These are phyloP conservation scores for Ceraceosorus guamensis DNA, from an alignment of 1,284 basidiomycete genomes.

Conservation along the genomic window DNA sequence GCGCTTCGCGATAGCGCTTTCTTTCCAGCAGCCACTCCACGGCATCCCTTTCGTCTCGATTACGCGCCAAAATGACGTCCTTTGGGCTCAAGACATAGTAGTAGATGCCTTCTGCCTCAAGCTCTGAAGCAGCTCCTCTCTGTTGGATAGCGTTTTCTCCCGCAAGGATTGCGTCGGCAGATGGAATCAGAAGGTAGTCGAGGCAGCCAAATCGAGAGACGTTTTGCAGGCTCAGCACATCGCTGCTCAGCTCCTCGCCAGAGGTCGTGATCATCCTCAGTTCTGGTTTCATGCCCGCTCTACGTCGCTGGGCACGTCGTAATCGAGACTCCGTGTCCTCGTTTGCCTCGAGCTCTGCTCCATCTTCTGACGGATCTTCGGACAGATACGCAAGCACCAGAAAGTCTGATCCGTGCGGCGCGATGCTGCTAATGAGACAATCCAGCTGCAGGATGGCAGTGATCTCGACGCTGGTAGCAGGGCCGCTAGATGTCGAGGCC, in stretches of 20 bases:
- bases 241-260: slow-evolving; percentile 81
- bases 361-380: slow-evolving; percentile 33
- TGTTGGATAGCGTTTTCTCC: background rate
- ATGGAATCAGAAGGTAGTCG: slow-evolving; percentile 67
- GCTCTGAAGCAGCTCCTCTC: slow-evolving; percentile 19
- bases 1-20: slow-evolving; percentile 76
- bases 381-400: slow-evolving; percentile 68
- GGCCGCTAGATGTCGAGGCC: slow-evolving; percentile 5
- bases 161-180: slow-evolving; percentile 19
- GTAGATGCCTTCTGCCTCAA: slow-evolving; percentile 28
- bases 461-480: slow-evolving; percentile 61
- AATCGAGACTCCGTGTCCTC: slow-evolving; percentile 39
- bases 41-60: slow-evolving; percentile 81
- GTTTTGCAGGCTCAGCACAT: slow-evolving; percentile 70
- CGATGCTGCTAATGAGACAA: slow-evolving; percentile 87
- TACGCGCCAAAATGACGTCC: slow-evolving; percentile 75
- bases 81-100: slow-evolving; percentile 79
- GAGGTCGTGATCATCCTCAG: slow-evolving; percentile 78
- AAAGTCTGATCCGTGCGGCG: slow-evolving; percentile 63
- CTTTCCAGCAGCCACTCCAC: slow-evolving; percentile 86
- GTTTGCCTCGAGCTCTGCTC: slow-evolving; percentile 53
- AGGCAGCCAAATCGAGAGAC: slow-evolving; percentile 84
- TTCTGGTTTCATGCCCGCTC: slow-evolving; percentile 79
- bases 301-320: slow-evolving; percentile 56
- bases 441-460: slow-evolving; percentile 87